These are phyloP conservation scores for Nicotiana rustica DNA, from an alignment of 305 asterid genomes.

Conservation along the genomic window DNA sequence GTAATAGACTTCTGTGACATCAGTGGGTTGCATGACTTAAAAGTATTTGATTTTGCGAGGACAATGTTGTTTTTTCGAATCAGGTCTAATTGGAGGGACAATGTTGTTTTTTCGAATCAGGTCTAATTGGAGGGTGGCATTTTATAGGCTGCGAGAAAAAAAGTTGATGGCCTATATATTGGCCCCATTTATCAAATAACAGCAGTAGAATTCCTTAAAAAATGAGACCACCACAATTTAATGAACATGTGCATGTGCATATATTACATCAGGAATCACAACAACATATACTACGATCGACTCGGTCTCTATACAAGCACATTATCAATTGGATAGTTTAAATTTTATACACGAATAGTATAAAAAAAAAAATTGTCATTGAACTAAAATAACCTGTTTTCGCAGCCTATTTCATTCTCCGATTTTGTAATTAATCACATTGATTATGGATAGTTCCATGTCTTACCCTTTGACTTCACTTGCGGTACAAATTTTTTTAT, in stretches of 20 bases:
- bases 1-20: slow-evolving; percentile 43
- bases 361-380: no score
- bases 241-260: slow-evolving; percentile 21
- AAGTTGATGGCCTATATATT: not conserved
- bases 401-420: no score
- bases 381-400: no score
- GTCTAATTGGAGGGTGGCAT: not conserved
- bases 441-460: no score
- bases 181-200: not conserved
- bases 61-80: slow-evolving; percentile 23
- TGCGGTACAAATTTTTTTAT: no score
- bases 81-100: not conserved
- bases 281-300: no score
- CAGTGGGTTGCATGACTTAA: slow-evolving; percentile 52
- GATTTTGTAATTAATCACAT: no score
- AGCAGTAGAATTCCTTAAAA: slow-evolving; percentile 13
- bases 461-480: no score
- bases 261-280: no score
- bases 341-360: no score
- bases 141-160: slow-evolving; percentile 33
- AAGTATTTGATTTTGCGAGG: not conserved
- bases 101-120: slow-evolving; percentile 15
- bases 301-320: no score
- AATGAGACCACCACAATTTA: not conserved
- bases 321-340: no score